Base-by-base conservation (phyloP, 495 filamentous ascomycete genomes). In the Aspergillus cristatus region DNA sequence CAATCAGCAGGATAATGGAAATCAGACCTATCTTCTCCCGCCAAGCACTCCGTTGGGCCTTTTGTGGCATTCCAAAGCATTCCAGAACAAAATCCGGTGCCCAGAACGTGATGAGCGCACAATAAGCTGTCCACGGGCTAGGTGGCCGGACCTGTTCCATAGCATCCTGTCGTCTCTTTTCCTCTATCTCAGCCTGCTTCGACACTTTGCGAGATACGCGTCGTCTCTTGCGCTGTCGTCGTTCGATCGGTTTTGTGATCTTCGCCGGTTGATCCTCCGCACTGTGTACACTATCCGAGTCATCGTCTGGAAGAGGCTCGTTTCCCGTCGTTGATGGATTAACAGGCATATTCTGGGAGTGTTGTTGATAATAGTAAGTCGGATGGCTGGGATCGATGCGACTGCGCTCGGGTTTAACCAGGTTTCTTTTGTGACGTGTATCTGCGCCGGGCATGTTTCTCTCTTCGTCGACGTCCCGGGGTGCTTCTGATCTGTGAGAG, bases 21-120 rank as follows among this genome's bases (percentile, higher is more conserved):
- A 96, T 83, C 38, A 99, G 67, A 5, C 93, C 93, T 72, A 99
- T 94, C 72, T 99, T 99, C 58, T 99, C 93, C 40, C 93, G 79
- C 93, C 93, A 99, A 13, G 93, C 93, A 46, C 86, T 75, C 43
- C 89, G 84, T 56, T 96, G 87, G 13, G 78, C 86, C 60, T 83
- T 91, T 32, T 81, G 64, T n/a, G 82, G 76, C 71, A 85, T 94
- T 25, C 88, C 89, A 50, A 86, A 86, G 55, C 88, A 95, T 36
- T 65, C 71, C 28, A 99, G 63, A 12, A 94, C 58, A 37, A 86
- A 81, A 50, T 88, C 84, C 0, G 93, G 93, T 40, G 81, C 83
- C 86, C 93, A 95, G 49, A 95, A 97, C 1, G 91, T 99, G 41
- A 99, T 58, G 32, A 95, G 68, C 7, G 79, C 79, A 55, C 93